Percentiles rank a stretch among this genome's conserved stretches.
Conservation (phyloP, 352 stramenopile genomes). For the Globisporangium ultimum region DNA sequence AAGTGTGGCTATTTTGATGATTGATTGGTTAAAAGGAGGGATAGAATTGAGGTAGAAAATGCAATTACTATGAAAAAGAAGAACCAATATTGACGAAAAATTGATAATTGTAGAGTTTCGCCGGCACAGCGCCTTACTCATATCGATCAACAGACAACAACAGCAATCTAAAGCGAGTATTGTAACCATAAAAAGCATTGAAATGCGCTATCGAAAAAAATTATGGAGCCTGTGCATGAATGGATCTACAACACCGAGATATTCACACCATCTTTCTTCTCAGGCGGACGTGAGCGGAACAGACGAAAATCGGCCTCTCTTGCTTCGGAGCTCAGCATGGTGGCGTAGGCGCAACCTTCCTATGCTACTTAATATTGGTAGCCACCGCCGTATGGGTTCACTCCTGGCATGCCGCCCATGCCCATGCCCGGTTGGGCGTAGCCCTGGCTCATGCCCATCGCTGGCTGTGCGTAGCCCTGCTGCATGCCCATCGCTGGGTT, state of each 20-base stretch:
- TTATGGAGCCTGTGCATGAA: slow-evolving; percentile 5
- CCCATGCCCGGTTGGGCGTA: slow-evolving; percentile 46
- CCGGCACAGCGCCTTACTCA: too few species aligned
- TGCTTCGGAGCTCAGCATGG: slow-evolving; percentile 2
- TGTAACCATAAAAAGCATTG: slow-evolving; percentile 6
- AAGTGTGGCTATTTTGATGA: too few species aligned
- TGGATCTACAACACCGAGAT: slow-evolving; percentile 17
- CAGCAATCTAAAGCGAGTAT: neutral
- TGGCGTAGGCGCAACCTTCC: neutral
- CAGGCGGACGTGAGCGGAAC: neutral
- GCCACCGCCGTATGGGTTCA: slow-evolving; percentile 55
- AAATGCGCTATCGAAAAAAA: slow-evolving; percentile 10
- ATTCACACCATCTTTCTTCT: slow-evolving; percentile 9
- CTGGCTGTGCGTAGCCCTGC: slow-evolving; percentile 15
- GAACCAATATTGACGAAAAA: too few species aligned
- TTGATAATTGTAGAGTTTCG: neutral
- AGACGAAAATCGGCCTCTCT: slow-evolving; percentile 1
- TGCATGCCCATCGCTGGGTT: slow-evolving; percentile 28
- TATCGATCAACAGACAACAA: slow-evolving; percentile 3
- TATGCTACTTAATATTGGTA: slow-evolving; percentile 31
- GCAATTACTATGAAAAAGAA: neutral
- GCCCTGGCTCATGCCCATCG: slow-evolving; percentile 46
- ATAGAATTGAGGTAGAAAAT: too few species aligned
- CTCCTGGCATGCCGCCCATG: slow-evolving; percentile 25
- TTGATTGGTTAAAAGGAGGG: too few species aligned